Conservation (phyloP, 306 rosid species). For the Spatholobus suberectus region DNA sequence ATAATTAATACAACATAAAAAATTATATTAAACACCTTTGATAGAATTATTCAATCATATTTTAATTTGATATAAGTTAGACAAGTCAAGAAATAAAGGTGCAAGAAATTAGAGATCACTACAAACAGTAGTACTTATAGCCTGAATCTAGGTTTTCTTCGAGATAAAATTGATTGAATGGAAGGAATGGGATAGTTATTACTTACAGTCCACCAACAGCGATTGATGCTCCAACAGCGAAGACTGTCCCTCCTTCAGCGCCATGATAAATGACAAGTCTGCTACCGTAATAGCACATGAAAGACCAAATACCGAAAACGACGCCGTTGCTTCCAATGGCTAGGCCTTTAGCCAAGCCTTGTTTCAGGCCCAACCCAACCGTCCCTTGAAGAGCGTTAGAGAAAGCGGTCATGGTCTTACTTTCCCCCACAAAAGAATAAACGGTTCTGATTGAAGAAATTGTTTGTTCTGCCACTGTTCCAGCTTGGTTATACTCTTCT, state of each 20-base stretch:
- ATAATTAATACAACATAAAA: too few relatives aligned
- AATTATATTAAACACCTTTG: too few relatives aligned
- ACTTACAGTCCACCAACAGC: conserved; percentile 81
- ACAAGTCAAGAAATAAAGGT: too few relatives aligned
- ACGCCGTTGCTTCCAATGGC: conserved; percentile 83
- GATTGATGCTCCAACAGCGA: conserved; percentile 69
- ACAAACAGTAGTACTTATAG: too few relatives aligned
- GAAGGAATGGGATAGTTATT: not conserved
- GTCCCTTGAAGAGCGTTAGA: conserved; percentile 66
- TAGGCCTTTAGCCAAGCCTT: conserved; percentile 77
- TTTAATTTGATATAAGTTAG: too few relatives aligned
- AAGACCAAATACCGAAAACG: conserved; percentile 77
- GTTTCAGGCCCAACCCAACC: conserved; percentile 63
- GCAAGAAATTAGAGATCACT: too few relatives aligned
- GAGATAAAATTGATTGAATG: too few relatives aligned
- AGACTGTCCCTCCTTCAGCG: conserved; percentile 76
- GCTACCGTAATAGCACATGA: conserved; percentile 76
- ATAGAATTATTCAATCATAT: too few relatives aligned
- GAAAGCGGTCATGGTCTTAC: conserved; percentile 56
- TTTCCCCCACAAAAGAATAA: conserved; percentile 73
- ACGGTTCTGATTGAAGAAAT: conserved; percentile 78
- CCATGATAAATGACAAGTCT: conserved; percentile 78
- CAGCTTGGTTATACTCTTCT: conserved; percentile 67
- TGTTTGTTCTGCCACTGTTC: conserved; percentile 67
- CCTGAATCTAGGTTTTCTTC: too few relatives aligned